These are phyloP conservation scores for Xylaria hypoxylon DNA, from an alignment of 2,329 filamentous ascomycete species.

Conservation along the genomic window DNA sequence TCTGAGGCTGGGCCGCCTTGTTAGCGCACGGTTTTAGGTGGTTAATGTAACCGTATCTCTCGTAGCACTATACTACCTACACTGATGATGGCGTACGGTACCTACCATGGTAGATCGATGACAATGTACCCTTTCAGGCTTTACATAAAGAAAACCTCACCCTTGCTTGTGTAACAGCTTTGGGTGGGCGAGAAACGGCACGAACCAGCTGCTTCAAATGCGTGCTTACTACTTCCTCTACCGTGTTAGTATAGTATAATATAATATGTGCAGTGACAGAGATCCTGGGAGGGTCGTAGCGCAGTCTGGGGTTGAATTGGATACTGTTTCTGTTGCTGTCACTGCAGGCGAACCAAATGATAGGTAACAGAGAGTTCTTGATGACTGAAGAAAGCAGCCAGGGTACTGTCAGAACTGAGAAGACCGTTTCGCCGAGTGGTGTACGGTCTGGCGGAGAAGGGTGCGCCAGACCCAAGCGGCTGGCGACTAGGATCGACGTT, in stretches of 20 bases:
- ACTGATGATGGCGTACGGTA: not conserved
- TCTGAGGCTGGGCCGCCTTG: not conserved
- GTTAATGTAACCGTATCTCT: not conserved
- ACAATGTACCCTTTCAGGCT: not conserved
- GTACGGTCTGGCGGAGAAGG: conserved; percentile 5
- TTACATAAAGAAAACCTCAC: not conserved
- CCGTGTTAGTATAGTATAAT: not conserved
- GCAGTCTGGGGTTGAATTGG: not conserved
- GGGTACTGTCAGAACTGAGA: no score
- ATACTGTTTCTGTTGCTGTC: not conserved
- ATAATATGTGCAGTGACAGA: not conserved
- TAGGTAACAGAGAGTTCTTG: not conserved
- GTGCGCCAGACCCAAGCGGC: conserved; percentile 22
- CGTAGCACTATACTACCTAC: not conserved
- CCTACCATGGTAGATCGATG: not conserved
- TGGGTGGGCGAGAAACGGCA: conserved; percentile 5
- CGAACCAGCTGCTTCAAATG: conserved; percentile 19
- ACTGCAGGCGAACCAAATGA: no score
- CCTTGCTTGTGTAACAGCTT: conserved; percentile 31
- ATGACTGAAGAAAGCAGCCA: not conserved
- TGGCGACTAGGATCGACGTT: conserved; percentile 32
- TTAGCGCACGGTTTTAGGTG: not conserved
- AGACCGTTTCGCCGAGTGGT: conserved; percentile 21
- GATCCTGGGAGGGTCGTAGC: conserved; percentile 4
- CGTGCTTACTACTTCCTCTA: conserved; percentile 19